Conservation (phyloP, 148 eudicot species). For the Cornus controversa region DNA sequence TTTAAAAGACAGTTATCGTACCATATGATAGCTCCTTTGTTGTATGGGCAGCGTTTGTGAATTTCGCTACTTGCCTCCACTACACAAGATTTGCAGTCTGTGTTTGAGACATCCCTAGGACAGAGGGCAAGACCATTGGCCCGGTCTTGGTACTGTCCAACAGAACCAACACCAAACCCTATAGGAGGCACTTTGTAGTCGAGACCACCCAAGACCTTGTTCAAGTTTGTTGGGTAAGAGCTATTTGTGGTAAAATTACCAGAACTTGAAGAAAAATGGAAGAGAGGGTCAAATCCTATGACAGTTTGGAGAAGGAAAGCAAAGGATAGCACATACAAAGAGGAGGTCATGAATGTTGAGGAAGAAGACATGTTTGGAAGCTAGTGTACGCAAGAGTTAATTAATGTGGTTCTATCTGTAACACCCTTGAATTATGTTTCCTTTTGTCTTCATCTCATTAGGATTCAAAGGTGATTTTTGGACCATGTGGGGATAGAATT, state of each 20-base stretch:
- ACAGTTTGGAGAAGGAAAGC: conserved; percentile 10
- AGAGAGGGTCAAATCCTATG: conserved; percentile 11
- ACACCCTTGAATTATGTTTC: too few species aligned
- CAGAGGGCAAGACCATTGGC: conserved; percentile 39
- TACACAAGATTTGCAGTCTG: conserved; percentile 27
- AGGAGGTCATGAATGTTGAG: background rate
- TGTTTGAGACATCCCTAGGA: conserved; percentile 27
- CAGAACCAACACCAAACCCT: conserved; percentile 24
- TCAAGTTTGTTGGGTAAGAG: conserved; percentile 19
- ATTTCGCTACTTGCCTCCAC: conserved; percentile 12
- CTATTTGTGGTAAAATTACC: conserved; percentile 5
- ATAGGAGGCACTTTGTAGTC: conserved; percentile 14
- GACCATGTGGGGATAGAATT: too few species aligned
- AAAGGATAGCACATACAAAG: conserved; percentile 1
- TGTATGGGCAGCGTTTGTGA: conserved; percentile 13
- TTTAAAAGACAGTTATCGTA: conserved; percentile 30
- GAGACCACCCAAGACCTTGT: conserved; percentile 19
- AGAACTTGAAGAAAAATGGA: conserved; percentile 11
- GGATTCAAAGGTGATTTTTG: too few species aligned
- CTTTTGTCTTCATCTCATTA: too few species aligned
- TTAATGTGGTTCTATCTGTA: background rate
- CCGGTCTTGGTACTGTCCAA: conserved; percentile 7
- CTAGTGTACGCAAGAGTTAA: background rate
- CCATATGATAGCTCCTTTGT: conserved; percentile 31
- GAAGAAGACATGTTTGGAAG: conserved; percentile 7